Percentiles rank a stretch among this genome's conserved stretches.
Evolutionary conservation across 805 yeast genomes (phyloP).

Genomic region (Myxozyma geophila): DNA sequence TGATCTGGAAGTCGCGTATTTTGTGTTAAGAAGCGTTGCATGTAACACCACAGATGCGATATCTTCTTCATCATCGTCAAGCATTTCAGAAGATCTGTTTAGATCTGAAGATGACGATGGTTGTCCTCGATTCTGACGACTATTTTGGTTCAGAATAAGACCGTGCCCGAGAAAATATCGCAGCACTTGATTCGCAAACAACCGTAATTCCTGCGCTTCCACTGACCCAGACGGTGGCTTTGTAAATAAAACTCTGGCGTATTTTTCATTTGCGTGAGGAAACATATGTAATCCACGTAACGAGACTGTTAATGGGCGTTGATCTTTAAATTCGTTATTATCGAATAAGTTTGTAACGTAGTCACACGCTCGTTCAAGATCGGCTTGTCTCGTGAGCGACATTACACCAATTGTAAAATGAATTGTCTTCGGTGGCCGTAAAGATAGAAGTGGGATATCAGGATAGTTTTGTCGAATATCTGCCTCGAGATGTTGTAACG

Average conservation of each 20-base stretch:
- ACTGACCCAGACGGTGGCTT: background rate
- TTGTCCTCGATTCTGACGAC: background rate
- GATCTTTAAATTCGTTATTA: background rate
- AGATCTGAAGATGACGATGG: background rate
- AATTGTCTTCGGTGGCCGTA: conserved; percentile 20
- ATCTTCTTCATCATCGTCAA: background rate
- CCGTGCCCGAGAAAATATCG: conserved; percentile 19
- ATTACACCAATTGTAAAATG: conserved; percentile 32
- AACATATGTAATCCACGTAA: conserved; percentile 20
- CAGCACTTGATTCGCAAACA: conserved; percentile 21
- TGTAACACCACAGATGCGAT: conserved; percentile 19
- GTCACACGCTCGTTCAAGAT: conserved; percentile 1
- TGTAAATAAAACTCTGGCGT: conserved; percentile 29
- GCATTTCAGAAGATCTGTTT: background rate
- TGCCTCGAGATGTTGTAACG: conserved; percentile 3
- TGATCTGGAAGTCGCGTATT: conserved; percentile 1
- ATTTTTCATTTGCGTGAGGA: background rate
- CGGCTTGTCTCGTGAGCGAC: conserved; percentile 2
- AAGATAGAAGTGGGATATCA: conserved; percentile 13
- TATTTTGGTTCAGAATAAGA: conserved; percentile 5
- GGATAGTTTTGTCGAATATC: background rate
- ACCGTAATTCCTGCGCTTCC: conserved; percentile 15
- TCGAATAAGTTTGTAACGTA: background rate
- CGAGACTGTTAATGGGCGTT: conserved; percentile 8
- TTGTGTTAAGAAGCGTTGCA: conserved; percentile 27